Base-by-base conservation (phyloP, 192 early-diverging fungal species). In the Coemansia sp. region DNA sequence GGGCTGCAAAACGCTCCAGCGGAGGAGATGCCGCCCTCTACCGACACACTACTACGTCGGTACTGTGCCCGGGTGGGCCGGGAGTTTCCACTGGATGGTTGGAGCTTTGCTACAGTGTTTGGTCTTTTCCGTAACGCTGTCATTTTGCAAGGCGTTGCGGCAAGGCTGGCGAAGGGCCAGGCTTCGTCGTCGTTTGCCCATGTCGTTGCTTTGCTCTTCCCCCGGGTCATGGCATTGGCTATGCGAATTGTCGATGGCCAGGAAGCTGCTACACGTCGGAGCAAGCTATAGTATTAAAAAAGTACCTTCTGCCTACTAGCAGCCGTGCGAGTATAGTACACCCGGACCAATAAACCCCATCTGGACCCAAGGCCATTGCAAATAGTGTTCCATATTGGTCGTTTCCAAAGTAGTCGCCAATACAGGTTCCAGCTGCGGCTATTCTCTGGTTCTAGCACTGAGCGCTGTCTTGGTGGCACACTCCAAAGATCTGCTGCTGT, bases 141-240 rank as follows among this genome's bases (percentile, higher is more conserved):
- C 12, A 90, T 92, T 51, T 54, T 78, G 40, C 91, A 94, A 60
- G 94, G 94, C 29, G 86, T 97, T 39, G 82, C 85, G n/a, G 94
- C 92, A 1, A 73, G 94, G 26, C 80, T 92, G 17, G 85, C 82
- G 1, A 78, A 82, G 50, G 85, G 86, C 47, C 94, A 97, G 68
- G 91, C 92, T 7, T 86, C 83, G 45, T 94, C 91, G 13, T 22
- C 66, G n/a, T 79, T 83, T 49, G 74, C 67, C 0, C 51, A 67
- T 14, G n/a, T 63, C 19, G 71, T 67, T 1, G 76, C 26, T 45
- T 64, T 28, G 3, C 38, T 43, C 42, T 81, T 47, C 49, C 75
- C 22, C 7, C 60, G 43, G 51, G 56, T 47, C 7, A 77, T 77
- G 75, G 30, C 22, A 0, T 41, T 83, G 16, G 79, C 82, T 3